Evolutionary conservation across 371 early-diverging fungal species (phyloP).

Genomic region (Apophysomyces ossiformis): DNA sequence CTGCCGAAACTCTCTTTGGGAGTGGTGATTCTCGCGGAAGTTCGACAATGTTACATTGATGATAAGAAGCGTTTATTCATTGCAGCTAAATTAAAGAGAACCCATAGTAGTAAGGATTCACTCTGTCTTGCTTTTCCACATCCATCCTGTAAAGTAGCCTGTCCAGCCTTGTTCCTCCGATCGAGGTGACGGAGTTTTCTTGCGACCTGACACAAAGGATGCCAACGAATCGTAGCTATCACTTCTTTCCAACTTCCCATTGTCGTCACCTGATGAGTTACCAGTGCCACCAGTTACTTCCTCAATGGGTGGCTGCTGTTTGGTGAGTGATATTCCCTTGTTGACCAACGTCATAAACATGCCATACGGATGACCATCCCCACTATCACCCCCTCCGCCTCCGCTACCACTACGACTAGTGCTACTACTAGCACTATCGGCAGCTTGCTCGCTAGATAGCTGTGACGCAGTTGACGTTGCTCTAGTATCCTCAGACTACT

Average conservation of each 20-base stretch:
- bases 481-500: not conserved
- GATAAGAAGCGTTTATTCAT: too few relatives aligned
- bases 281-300: not conserved
- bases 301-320: not conserved
- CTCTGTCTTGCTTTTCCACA: conserved; percentile 8
- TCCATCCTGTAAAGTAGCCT: conserved; percentile 13
- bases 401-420: too few relatives aligned
- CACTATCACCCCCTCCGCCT: not conserved
- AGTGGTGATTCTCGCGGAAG: too few relatives aligned
- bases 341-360: conserved; percentile 6
- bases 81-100: not conserved
- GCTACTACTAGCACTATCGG: not conserved
- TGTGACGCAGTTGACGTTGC: not conserved
- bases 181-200: not conserved
- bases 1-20: too few relatives aligned
- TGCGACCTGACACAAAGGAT: conserved; percentile 10
- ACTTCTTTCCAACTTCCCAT: not conserved
- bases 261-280: not conserved
- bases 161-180: conserved; percentile 10
- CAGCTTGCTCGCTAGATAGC: not conserved
- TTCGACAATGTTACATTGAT: too few relatives aligned
- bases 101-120: not conserved
- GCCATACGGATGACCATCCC: conserved; percentile 2
- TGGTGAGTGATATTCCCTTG: not conserved
- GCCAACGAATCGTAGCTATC: conserved; percentile 18